Base-by-base conservation (phyloP, 2,329 filamentous ascomycete species). In the Colletotrichum agaves region DNA sequence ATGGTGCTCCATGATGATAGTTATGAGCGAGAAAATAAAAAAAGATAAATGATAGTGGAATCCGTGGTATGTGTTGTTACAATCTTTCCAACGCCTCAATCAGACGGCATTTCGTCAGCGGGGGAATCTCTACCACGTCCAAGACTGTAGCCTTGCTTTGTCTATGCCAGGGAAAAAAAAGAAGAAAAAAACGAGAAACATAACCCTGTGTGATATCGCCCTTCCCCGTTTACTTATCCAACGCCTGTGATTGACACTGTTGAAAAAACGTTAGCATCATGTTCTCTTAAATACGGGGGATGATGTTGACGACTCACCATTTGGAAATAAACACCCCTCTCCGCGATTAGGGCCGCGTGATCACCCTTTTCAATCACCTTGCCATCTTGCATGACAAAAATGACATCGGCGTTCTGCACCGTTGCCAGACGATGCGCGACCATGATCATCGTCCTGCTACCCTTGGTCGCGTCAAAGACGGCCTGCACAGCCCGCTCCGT, bases 331-430 rank as follows among this genome's bases (percentile, higher is more conserved):
- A 67, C 50, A 11, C 66, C 66, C 50, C 49, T 49, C 56, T 61
- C 57, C 19, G 62, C 62, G 39, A 69, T 61, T 21, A 69, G 15
- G 12, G 31, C 61, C 12, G 62, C 66, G 41, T 69, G 66, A 17
- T 61, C 56, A n/a, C 66, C 66, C 6, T 44, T 46, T 68, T 84
- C 81, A 0, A 81, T 72, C n/a, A 83, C 74, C 13, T 58, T 73
- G 0, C 82, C 83, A 0, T 79, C 76, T 4, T 78, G 78, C 63
- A 84, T 75, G 0, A 84, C 78, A 56, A 82, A 83, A 35, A 84
- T 84, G 0, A 76, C 70, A 69, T 84, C 81, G 0, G 82, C 81
- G 8, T 76, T 78, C 53, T 78, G 74, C 8, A 84, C 79, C 1
- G 80, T 84, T 4, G 77, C 75, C 1, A 84, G 70, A 4, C 82